These are phyloP conservation scores for Neophaeococcomyces aloes DNA, from an alignment of 2,329 filamentous ascomycete species.

Conservation along the genomic window DNA sequence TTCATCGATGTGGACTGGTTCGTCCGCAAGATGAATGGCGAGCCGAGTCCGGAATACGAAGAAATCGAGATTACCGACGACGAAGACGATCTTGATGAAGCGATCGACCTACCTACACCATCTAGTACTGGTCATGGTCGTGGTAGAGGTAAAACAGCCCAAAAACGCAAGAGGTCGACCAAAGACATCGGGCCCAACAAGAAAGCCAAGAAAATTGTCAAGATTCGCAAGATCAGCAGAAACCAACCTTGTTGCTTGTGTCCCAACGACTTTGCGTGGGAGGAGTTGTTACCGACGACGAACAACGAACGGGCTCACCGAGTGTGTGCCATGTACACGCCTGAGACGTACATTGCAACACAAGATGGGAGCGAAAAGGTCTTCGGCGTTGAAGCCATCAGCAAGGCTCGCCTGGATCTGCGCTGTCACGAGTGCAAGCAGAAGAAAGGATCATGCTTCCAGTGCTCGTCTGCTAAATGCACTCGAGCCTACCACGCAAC, in stretches of 20 bases:
- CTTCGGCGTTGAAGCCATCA: slow-evolving; percentile 67
- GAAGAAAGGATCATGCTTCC: slow-evolving; percentile 90
- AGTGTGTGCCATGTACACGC: slow-evolving; percentile 79
- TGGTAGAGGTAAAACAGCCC: slow-evolving; percentile 45
- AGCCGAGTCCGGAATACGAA: slow-evolving; percentile 49
- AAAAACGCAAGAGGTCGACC: slow-evolving; percentile 58
- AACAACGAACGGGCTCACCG: slow-evolving; percentile 80
- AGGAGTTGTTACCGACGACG: slow-evolving; percentile 76
- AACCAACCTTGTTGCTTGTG: slow-evolving; percentile 69
- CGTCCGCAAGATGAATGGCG: slow-evolving; percentile 82
- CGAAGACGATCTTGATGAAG: slow-evolving; percentile 50
- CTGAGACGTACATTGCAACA: slow-evolving; percentile 78
- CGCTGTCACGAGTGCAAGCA: slow-evolving; percentile 94
- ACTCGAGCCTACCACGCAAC: slow-evolving; percentile 88
- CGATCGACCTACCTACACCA: slow-evolving; percentile 65
- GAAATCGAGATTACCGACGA: slow-evolving; percentile 50
- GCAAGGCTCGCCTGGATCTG: slow-evolving; percentile 76
- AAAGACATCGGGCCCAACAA: slow-evolving; percentile 30
- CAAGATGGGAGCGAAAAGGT: slow-evolving; percentile 61
- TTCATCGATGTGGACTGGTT: slow-evolving; percentile 97
- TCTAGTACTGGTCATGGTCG: slow-evolving; percentile 54
- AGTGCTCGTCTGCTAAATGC: slow-evolving; percentile 92
- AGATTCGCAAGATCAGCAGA: slow-evolving; percentile 53
- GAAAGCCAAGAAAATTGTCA: slow-evolving; percentile 65
- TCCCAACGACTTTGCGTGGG: slow-evolving; percentile 74